phyloP scores from a whole-genome alignment of 108 stramenopile genomes.

The Aurantiochytrium sp. region DNA sequence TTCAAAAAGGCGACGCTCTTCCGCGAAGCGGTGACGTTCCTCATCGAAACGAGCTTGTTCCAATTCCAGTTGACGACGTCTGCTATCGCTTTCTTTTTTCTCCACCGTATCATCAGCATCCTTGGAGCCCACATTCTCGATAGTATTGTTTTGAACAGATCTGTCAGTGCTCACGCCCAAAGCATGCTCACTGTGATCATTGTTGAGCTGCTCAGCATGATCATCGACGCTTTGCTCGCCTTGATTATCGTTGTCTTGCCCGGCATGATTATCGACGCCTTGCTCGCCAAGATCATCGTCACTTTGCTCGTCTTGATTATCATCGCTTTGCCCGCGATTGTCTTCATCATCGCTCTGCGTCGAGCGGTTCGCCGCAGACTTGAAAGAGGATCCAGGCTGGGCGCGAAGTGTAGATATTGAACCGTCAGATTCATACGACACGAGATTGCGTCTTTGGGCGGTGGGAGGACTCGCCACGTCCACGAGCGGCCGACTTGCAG shows the following conservation, averaged over 20 bases:
- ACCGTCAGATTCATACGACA: neutral
- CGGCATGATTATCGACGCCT: neutral
- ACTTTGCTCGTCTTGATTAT: neutral
- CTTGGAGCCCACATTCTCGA: too few species aligned
- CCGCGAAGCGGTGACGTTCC: too few species aligned
- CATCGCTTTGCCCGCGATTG: too few species aligned
- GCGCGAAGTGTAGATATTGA: neutral
- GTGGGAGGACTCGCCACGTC: neutral
- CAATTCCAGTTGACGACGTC: too few species aligned
- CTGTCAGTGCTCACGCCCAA: too few species aligned
- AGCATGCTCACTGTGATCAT: neutral
- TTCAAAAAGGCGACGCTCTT: too few species aligned
- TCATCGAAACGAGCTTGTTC: too few species aligned
- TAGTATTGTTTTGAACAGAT: too few species aligned
- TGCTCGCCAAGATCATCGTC: neutral
- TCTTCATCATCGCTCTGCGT: neutral
- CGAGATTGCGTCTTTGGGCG: neutral
- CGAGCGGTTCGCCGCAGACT: neutral
- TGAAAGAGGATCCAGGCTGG: neutral
- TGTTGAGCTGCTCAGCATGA: neutral
- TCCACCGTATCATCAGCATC: too few species aligned
- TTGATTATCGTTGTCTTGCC: neutral
- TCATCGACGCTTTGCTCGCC: neutral
- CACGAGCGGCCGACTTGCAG: neutral
- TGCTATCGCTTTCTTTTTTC: too few species aligned